phyloP scores from a whole-genome alignment of 2,329 filamentous ascomycete species.

The Seiridium cupressi region DNA sequence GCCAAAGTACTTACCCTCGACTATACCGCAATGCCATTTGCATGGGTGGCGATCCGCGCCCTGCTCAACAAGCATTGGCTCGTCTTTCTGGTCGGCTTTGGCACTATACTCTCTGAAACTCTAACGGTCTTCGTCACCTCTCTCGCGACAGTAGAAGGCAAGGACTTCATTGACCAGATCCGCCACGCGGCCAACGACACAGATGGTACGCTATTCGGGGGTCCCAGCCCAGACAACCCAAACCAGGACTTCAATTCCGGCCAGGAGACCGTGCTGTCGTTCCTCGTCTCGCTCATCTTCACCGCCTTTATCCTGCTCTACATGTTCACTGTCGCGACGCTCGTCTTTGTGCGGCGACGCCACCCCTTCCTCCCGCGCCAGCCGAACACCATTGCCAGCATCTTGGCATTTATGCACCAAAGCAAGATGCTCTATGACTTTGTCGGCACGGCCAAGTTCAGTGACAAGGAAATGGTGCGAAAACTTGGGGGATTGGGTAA shows the following conservation, averaged over 20 bases:
- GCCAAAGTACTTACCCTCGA: slow-evolving; percentile 67
- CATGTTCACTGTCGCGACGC: slow-evolving; percentile 55
- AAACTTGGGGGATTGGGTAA: slow-evolving; percentile 60
- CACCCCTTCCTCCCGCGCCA: slow-evolving; percentile 74
- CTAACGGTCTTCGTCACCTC: slow-evolving; percentile 68
- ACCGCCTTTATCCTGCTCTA: slow-evolving; percentile 65
- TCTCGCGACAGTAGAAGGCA: slow-evolving; percentile 63
- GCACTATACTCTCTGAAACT: slow-evolving; percentile 71
- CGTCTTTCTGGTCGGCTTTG: slow-evolving; percentile 67
- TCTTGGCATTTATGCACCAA: slow-evolving; percentile 77
- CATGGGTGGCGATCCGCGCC: slow-evolving; percentile 61
- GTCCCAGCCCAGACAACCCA: slow-evolving; percentile 9
- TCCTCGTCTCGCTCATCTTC: slow-evolving; percentile 63
- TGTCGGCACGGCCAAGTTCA: slow-evolving; percentile 65
- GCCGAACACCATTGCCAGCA: slow-evolving; percentile 73
- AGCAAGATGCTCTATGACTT: slow-evolving; percentile 78
- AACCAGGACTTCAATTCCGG: slow-evolving; percentile 43
- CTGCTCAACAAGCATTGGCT: slow-evolving; percentile 63
- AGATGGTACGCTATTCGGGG: slow-evolving; percentile 1
- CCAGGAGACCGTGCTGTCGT: slow-evolving; percentile 61
- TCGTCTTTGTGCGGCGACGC: slow-evolving; percentile 62
- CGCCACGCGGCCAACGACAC: slow-evolving; percentile 13
- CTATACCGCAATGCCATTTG: slow-evolving; percentile 71
- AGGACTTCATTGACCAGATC: slow-evolving; percentile 49
- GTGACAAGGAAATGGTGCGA: slow-evolving; percentile 58